phyloP scores from a whole-genome alignment of 805 yeast genomes.

The Cyberlindnera mycetangii region DNA sequence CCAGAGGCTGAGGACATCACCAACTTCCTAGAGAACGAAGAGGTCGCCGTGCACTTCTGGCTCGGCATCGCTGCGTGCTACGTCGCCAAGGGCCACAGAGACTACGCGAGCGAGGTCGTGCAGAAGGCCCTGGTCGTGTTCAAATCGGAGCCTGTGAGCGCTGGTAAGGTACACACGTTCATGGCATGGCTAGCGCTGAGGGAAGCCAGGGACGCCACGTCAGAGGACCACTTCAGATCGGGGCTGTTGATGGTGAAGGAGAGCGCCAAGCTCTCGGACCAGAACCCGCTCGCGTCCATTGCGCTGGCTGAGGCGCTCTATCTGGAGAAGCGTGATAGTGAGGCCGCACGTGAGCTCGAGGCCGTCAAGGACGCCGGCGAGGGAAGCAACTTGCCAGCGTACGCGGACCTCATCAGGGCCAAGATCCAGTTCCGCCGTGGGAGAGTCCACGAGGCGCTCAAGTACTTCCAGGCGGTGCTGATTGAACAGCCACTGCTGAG shows the following conservation, averaged over 20 bases:
- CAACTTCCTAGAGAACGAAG: conserved; percentile 75
- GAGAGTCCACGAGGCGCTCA: conserved; percentile 70
- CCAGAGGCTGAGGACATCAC: conserved; percentile 78
- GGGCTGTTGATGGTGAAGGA: conserved; percentile 38
- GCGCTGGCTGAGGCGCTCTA: conserved; percentile 66
- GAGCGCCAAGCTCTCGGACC: conserved; percentile 7
- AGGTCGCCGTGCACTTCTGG: conserved; percentile 78
- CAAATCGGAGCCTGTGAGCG: conserved; percentile 25
- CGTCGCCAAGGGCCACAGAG: conserved; percentile 53
- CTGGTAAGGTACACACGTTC: conserved; percentile 57
- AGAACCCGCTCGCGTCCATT: conserved; percentile 49
- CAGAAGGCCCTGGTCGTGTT: conserved; percentile 12
- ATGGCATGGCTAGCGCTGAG: conserved; percentile 71
- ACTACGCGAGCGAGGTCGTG: conserved; percentile 47
- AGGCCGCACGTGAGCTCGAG: conserved; percentile 55
- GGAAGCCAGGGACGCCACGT: conserved; percentile 33
- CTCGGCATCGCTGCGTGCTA: conserved; percentile 78
- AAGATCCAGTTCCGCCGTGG: conserved; percentile 70
- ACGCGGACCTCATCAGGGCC: conserved; percentile 83
- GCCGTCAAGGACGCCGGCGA: conserved; percentile 10
- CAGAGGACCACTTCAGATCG: conserved; percentile 34
- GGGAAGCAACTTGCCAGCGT: conserved; percentile 55
- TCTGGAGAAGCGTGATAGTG: conserved; percentile 60
- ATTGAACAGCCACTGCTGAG: conserved; percentile 69
- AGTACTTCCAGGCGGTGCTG: conserved; percentile 79